Conservation (phyloP, 1,284 basidiomycete species). For the Anthracocystis walkeri region DNA sequence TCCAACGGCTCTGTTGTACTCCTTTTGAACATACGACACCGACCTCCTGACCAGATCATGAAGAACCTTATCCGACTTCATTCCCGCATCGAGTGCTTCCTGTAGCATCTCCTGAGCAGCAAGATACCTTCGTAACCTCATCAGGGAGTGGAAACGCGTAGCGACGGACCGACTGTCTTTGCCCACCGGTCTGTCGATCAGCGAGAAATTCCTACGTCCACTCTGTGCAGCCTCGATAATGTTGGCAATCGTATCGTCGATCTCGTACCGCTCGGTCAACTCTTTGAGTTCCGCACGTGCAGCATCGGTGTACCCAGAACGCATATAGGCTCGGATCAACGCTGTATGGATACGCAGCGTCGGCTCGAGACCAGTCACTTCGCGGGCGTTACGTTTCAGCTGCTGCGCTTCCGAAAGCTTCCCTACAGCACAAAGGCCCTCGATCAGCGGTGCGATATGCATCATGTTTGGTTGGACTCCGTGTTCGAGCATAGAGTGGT, state of each 20-base stretch:
- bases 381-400: constrained; percentile 38
- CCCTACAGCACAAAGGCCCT: constrained; percentile 37
- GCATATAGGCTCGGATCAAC: constrained; percentile 43
- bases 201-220: constrained; percentile 10
- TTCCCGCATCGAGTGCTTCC: constrained; percentile 25
- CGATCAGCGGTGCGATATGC: constrained; percentile 53
- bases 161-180: constrained; percentile 29
- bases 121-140: constrained; percentile 26
- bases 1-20: background rate
- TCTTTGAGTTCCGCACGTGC: constrained; percentile 36
- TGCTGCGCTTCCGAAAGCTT: constrained; percentile 38
- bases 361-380: constrained; percentile 25
- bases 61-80: constrained; percentile 32
- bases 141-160: constrained; percentile 37
- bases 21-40: constrained; percentile 24
- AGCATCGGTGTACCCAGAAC: constrained; percentile 16
- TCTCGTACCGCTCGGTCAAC: constrained; percentile 20
- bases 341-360: constrained; percentile 49
- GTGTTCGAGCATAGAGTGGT: constrained; percentile 47
- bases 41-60: constrained; percentile 27
- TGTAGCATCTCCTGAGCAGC: constrained; percentile 44
- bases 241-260: constrained; percentile 40
- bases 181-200: constrained; percentile 26
- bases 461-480: constrained; percentile 38
- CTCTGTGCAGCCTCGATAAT: constrained; percentile 46